Conservation (phyloP, 2,329 filamentous ascomycete genomes). For the Xylaria sp. region DNA sequence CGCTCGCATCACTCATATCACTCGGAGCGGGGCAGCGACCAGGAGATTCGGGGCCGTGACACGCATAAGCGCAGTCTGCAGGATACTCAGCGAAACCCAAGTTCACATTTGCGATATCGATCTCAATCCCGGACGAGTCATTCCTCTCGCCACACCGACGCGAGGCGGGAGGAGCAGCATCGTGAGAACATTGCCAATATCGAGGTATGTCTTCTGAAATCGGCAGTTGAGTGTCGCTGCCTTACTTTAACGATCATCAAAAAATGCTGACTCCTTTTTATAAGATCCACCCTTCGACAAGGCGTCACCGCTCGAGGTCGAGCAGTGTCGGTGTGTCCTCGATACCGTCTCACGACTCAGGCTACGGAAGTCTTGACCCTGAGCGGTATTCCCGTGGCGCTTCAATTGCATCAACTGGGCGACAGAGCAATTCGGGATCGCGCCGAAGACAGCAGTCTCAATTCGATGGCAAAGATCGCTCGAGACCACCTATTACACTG, state of each 20-base stretch:
- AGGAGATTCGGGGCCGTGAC: constrained; percentile 11
- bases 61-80: not conserved
- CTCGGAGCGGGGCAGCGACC: not conserved
- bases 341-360: constrained; percentile 5
- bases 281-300: constrained; percentile 5
- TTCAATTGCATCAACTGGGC: constrained; percentile 3
- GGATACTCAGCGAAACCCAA: constrained; percentile 1
- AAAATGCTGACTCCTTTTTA: constrained; percentile 5
- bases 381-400: not conserved
- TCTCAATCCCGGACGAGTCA: constrained; percentile 2
- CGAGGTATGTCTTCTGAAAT: constrained; percentile 11
- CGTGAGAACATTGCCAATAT: constrained; percentile 3
- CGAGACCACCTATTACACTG: constrained; percentile 16
- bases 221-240: not conserved
- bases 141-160: constrained; percentile 15
- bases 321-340: constrained; percentile 5
- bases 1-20: constrained; percentile 14
- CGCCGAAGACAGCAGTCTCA: not conserved
- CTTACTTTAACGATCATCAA: not conserved
- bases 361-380: constrained; percentile 17
- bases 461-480: constrained; percentile 6
- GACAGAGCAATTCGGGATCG: constrained; percentile 10
- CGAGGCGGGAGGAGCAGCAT: not conserved
- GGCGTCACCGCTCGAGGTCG: constrained; percentile 4
- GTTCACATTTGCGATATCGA: constrained; percentile 2